Evolutionary conservation across 148 eudicot genomes (phyloP).

Genomic region (Gaultheria prostrata): DNA sequence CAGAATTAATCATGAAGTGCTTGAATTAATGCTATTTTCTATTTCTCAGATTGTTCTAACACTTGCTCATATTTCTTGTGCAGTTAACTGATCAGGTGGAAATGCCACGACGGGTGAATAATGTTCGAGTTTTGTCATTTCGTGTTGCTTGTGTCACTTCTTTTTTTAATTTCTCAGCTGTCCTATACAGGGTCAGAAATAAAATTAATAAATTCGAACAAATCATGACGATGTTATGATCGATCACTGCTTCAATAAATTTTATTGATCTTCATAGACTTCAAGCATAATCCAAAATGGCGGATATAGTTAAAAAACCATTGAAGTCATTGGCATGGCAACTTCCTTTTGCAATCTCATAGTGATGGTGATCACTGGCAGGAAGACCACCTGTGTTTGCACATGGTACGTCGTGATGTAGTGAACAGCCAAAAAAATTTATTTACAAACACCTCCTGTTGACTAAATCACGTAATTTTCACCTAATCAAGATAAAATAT

Average conservation of each 20-base stretch:
- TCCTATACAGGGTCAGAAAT: background rate
- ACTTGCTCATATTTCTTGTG: background rate
- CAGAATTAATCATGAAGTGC: background rate
- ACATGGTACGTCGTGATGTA: slow-evolving; percentile 1
- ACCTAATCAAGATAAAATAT: background rate
- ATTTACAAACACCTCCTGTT: background rate
- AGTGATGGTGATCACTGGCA: background rate
- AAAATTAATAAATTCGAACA: too few relatives aligned
- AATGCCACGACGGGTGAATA: background rate
- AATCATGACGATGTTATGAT: background rate
- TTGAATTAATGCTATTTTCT: background rate
- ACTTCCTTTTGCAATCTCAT: background rate
- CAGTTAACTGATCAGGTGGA: background rate
- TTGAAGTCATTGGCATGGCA: background rate
- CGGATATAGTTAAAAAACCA: background rate
- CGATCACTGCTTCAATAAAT: background rate
- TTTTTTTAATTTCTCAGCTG: background rate
- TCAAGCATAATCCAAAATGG: background rate
- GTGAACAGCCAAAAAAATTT: background rate
- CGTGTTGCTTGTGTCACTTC: background rate
- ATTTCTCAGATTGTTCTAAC: background rate
- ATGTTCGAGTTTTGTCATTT: background rate
- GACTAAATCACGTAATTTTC: background rate
- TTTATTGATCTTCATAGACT: too few relatives aligned
- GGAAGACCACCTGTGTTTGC: background rate